phyloP scores from a whole-genome alignment of 2,329 filamentous ascomycete genomes.

The Epichloe gansuensis region DNA sequence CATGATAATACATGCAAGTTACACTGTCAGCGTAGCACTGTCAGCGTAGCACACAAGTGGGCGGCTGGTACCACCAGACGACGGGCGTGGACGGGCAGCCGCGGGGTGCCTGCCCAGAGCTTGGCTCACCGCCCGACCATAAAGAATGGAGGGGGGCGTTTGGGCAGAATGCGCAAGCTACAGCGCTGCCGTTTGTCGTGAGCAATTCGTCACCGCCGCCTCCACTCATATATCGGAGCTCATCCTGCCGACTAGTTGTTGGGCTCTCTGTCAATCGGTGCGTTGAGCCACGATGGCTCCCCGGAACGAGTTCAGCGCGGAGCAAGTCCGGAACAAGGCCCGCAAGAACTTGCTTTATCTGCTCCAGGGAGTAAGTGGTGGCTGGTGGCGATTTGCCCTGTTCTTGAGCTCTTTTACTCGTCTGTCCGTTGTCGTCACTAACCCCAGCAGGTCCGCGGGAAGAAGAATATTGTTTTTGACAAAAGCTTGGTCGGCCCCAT shows the following conservation, averaged over 20 bases:
- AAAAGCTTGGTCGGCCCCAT: slow-evolving; percentile 80
- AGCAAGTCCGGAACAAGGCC: slow-evolving; percentile 67
- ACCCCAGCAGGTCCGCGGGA: slow-evolving; percentile 69
- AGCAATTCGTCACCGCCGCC: slow-evolving; percentile 3
- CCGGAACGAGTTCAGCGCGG: slow-evolving; percentile 57
- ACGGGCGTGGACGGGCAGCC: too few relatives aligned
- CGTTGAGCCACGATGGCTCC: slow-evolving; percentile 53
- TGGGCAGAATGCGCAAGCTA: slow-evolving; percentile 1
- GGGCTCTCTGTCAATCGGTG: background rate
- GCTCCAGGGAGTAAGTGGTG: slow-evolving; percentile 77
- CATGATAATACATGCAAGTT: too few relatives aligned
- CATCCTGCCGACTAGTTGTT: background rate
- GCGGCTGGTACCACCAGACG: too few relatives aligned
- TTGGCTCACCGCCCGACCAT: slow-evolving; percentile 4
- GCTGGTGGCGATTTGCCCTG: slow-evolving; percentile 20
- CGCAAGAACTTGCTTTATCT: slow-evolving; percentile 81
- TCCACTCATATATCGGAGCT: slow-evolving; percentile 3
- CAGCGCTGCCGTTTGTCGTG: background rate
- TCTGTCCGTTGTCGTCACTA: slow-evolving; percentile 11
- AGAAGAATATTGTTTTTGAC: slow-evolving; percentile 96
- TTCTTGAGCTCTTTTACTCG: slow-evolving; percentile 11
- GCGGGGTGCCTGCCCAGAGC: background rate
- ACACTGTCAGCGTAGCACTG: too few relatives aligned
- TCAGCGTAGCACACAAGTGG: too few relatives aligned
- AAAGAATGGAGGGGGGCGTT: background rate